These are phyloP conservation scores for Nakazawaea sp. DNA, from an alignment of 805 yeast genomes.

Conservation along the genomic window DNA sequence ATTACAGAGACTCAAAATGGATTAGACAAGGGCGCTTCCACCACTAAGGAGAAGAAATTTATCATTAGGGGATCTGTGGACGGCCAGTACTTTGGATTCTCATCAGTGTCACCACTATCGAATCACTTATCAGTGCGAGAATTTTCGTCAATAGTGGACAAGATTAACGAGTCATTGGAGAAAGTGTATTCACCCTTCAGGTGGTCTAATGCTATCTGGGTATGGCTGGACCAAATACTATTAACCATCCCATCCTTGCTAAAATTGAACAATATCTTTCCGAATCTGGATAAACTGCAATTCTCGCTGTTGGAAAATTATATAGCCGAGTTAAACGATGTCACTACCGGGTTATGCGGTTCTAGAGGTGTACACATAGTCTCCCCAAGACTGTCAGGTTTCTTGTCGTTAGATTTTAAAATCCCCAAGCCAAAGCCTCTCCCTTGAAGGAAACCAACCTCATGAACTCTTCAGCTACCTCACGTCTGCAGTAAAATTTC, in stretches of 20 bases:
- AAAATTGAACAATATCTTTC: neutral
- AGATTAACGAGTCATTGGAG: constrained; percentile 35
- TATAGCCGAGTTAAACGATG: constrained; percentile 25
- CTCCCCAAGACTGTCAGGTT: constrained; percentile 47
- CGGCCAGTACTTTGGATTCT: constrained; percentile 41
- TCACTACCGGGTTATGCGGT: constrained; percentile 17
- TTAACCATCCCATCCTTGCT: constrained; percentile 27
- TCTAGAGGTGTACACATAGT: constrained; percentile 29
- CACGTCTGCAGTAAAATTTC: too few species aligned
- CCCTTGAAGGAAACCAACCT: too few species aligned
- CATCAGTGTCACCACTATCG: constrained; percentile 47
- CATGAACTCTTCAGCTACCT: too few species aligned
- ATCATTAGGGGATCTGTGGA: constrained; percentile 28
- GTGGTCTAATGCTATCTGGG: constrained; percentile 31
- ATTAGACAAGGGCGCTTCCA: too few species aligned
- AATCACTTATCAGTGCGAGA: constrained; percentile 28
- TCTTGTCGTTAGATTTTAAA: constrained; percentile 49
- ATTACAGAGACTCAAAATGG: constrained; percentile 6
- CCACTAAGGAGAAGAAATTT: too few species aligned
- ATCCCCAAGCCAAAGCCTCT: constrained; percentile 47
- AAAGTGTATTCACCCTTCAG: constrained; percentile 33
- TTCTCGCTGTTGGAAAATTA: constrained; percentile 36
- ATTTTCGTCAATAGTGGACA: constrained; percentile 31
- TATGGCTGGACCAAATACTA: constrained; percentile 33
- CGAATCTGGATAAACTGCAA: constrained; percentile 21